Base-by-base conservation (phyloP, 2,329 filamentous ascomycete genomes). In the Fusarium guadeloupense region DNA sequence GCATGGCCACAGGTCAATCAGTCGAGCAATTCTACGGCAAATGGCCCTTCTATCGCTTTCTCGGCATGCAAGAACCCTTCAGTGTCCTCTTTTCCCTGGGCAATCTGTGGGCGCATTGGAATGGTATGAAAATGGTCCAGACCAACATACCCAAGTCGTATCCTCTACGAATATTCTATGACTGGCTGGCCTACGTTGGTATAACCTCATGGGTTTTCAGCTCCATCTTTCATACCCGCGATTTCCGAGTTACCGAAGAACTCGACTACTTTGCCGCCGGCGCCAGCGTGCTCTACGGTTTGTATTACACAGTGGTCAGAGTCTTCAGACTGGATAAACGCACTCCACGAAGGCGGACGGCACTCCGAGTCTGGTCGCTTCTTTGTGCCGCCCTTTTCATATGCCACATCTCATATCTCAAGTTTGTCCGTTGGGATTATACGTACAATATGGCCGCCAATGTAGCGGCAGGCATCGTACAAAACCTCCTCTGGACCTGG, bases 391-490 rank as follows among this genome's bases (percentile, higher is more conserved):
- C 77, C 13, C 77, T 96, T 46, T 99, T 96, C 75, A 71, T 82
- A 21, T 79, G 84, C 49, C 95, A 99, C 73, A 87, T 97, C 41
- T 84, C 81, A 39, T 99, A 97, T 75, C 82, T 99, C 49, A 92
- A 89, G 71, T 86, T 92, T 67, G 91, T 93, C 81, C 81, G 83
- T 16, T 99, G 95, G 91, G 91, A 98, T 76, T 99, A 99, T 75
- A 90, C 89, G 6, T 99, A 99, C 79, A 99, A 99, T 74, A 98
- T 99, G 93, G 87, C 90, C 2, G 95, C 93, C 45, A 99, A 98
- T 71, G 91, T 99, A 17, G 86, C 84, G 4, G 85, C 90, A 10
- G 95, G 95, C 4, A 80, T 93, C 34, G 75, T 93, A 5, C 89
- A 93, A 72, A 97, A 98, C 70, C 46, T 88, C 5, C 78, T 98